Conservation (phyloP, 1,139 yeast genomes). For the Pichia sp. region DNA sequence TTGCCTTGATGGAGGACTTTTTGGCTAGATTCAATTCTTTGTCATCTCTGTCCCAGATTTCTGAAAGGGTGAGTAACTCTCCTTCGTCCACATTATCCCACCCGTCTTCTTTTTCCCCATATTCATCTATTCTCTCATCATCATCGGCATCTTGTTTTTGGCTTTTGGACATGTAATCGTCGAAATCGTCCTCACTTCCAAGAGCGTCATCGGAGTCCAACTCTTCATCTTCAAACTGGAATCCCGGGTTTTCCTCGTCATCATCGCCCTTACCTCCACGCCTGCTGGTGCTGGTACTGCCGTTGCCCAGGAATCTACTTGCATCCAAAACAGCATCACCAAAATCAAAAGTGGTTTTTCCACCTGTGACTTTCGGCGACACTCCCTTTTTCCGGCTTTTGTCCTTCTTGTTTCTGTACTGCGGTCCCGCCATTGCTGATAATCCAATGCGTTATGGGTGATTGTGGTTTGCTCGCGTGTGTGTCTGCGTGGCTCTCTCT, state of each 20-base stretch:
- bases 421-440: not conserved
- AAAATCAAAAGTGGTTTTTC: conserved; percentile 19
- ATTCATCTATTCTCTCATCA: conserved; percentile 30
- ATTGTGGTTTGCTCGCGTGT: not conserved
- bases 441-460: not conserved
- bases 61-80: conserved; percentile 71
- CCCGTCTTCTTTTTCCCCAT: conserved; percentile 42
- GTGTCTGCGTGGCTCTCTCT: too few relatives aligned
- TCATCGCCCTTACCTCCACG: conserved; percentile 28
- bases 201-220: conserved; percentile 73
- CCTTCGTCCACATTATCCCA: conserved; percentile 60
- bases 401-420: not conserved
- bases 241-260: conserved; percentile 33
- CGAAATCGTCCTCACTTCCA: conserved; percentile 72
- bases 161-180: conserved; percentile 37
- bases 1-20: conserved; percentile 15
- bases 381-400: not conserved
- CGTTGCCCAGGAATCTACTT: conserved; percentile 17
- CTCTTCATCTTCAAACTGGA: conserved; percentile 58
- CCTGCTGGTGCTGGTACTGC: conserved; percentile 16
- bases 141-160: conserved; percentile 22
- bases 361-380: not conserved
- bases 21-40: conserved; percentile 32
- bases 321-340: conserved; percentile 35
- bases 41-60: conserved; percentile 85